These are phyloP conservation scores for Aureobasidium sp. DNA, from an alignment of 2,329 filamentous ascomycete species.

Conservation along the genomic window DNA sequence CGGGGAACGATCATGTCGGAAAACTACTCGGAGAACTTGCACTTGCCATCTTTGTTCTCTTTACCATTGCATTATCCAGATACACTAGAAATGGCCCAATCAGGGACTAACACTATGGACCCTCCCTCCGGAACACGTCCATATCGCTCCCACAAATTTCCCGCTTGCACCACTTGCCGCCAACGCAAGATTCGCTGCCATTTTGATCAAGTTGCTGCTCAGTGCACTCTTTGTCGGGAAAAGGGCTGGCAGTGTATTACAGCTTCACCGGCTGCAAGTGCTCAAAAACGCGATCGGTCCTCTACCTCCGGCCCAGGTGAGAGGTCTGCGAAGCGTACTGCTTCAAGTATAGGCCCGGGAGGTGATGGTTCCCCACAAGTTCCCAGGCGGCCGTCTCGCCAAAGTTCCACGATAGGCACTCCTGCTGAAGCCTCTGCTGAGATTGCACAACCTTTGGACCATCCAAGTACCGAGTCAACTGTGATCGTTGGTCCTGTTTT, in stretches of 20 bases:
- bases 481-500: constrained; percentile 3
- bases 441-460: constrained; percentile 2
- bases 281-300: background rate
- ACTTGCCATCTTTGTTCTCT: background rate
- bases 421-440: background rate
- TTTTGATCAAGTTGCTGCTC: constrained; percentile 24
- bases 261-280: background rate
- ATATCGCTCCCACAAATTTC: constrained; percentile 37
- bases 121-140: constrained; percentile 22
- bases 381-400: background rate
- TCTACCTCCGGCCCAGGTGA: background rate
- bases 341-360: background rate
- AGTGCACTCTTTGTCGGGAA: constrained; percentile 12
- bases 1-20: constrained; percentile 3
- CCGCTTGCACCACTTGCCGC: constrained; percentile 35
- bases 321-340: background rate
- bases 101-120: background rate
- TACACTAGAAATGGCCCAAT: background rate
- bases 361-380: background rate
- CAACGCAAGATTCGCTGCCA: constrained; percentile 37
- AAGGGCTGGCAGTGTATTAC: constrained; percentile 7
- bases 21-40: background rate
- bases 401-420: background rate
- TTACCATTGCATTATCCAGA: background rate
- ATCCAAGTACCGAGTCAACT: constrained; percentile 4